Evolutionary conservation across 805 yeast species (phyloP), one percentile per base, ranked within the genome.

Genomic region (Kodamaea fukazawae): DNA sequence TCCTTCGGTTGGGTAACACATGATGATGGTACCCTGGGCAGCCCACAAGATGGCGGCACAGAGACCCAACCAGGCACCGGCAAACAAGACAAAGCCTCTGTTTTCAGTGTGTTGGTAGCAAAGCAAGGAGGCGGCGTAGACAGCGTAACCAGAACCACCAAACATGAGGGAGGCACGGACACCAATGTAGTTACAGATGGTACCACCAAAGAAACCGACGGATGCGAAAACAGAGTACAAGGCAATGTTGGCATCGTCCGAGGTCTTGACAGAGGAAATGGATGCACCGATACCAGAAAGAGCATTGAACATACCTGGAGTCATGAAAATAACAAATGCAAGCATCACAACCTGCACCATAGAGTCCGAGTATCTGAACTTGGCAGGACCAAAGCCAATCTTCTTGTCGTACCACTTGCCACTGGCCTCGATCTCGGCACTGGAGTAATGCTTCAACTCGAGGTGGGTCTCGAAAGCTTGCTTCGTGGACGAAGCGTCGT

Each of bases 21-120:
- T 71, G 46, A 77, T 70, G 34, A 78, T 71, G 18, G 76, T 60
- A 36, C 79, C 78, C 53, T 76, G 81, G 25, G 81, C 80, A 20
- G 80, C 73, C 83, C 83, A 78, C 36, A 77, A 62, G 33, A 67
- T 55, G 29, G 76, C 65, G 8, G 83, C 83, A 57, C 78, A 68
- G 32, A 75, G 42, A 50, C 83, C 83, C 44, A 78, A 63, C 53
- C 67, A 70, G 15, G 81, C 81, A 33, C 82, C 82, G 16, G 79
- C 71, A 46, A 75, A 75, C 40, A 78, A 70, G 38, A 71, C 73
- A 52, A 75, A 78, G 6, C 79, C 82, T 9, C 54, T 58, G 49
- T 75, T 76, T 35, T 61, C 55, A 40, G 60, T 67, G 46, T 72
- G 73, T 51, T 66, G 61, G 55, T 61, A 78, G 44, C 71, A 64